phyloP scores from a whole-genome alignment of 495 filamentous ascomycete genomes.

The Glarea lozoyensis region DNA sequence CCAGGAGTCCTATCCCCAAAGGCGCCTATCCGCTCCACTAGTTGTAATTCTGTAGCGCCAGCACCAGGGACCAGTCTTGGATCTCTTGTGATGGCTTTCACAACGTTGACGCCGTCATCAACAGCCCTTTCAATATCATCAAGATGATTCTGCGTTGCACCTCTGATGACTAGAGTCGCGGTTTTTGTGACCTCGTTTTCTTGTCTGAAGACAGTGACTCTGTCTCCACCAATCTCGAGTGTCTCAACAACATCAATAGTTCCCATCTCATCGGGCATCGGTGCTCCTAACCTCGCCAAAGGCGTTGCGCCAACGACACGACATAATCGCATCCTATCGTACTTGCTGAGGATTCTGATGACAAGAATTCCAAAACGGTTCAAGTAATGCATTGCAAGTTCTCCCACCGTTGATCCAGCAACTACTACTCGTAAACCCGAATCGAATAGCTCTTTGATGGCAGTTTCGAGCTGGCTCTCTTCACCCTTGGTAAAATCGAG shows the following conservation, averaged over 20 bases:
- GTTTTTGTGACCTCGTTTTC: conserved; percentile 88
- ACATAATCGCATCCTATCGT: conserved; percentile 88
- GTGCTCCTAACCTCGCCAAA: conserved; percentile 87
- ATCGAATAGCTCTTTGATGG: conserved; percentile 92
- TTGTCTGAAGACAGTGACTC: conserved; percentile 97
- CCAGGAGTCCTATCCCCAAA: conserved; percentile 88
- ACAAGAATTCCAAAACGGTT: conserved; percentile 93
- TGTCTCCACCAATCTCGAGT: conserved; percentile 94
- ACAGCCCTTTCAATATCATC: conserved; percentile 97
- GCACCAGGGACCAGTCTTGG: conserved; percentile 86
- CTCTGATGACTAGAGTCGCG: conserved; percentile 88
- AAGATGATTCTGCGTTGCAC: conserved; percentile 94
- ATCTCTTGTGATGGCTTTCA: conserved; percentile 96
- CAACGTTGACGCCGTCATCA: conserved; percentile 96
- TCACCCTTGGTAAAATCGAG: conserved; percentile 96
- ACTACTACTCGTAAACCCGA: conserved; percentile 87
- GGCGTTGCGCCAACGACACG: conserved; percentile 95
- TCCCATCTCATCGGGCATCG: conserved; percentile 99
- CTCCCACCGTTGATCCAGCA: conserved; percentile 83
- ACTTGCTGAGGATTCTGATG: conserved; percentile 98
- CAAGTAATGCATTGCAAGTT: conserved; percentile 94
- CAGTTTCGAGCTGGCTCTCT: conserved; percentile 79
- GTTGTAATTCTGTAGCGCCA: conserved; percentile 90
- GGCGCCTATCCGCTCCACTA: conserved; percentile 82
- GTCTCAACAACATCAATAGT: conserved; percentile 93